A percentile compares a stretch with the other conserved stretches of the same genome.
Evolutionary conservation across 169 alveolate species (phyloP).

Genomic region (Eimeria praecox): DNA sequence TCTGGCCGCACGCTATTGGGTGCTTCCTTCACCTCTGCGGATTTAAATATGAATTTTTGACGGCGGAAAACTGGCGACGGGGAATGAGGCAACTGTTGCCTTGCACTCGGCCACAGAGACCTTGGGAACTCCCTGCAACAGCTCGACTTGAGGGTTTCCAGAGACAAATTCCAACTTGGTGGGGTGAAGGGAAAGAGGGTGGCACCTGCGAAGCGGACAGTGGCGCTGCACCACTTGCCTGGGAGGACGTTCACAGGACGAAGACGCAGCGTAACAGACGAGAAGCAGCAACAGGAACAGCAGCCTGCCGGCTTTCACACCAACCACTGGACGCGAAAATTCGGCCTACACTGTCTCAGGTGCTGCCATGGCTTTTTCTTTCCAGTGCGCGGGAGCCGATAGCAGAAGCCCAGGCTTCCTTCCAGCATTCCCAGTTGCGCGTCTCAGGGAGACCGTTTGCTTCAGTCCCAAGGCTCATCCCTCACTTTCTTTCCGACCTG

Average conservation of each 20-base stretch:
- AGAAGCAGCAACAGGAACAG: not conserved
- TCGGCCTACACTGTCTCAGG: not conserved
- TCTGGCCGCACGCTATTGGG: too few species aligned
- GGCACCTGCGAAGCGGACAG: not conserved
- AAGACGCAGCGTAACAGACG: not conserved
- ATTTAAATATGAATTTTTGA: not conserved
- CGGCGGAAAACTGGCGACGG: not conserved
- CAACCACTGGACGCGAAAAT: not conserved
- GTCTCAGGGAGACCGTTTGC: not conserved
- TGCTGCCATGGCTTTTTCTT: not conserved
- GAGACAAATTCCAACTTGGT: not conserved
- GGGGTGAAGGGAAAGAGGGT: not conserved
- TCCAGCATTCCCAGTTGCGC: not conserved
- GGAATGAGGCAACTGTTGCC: not conserved
- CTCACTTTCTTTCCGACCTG: conserved; percentile 5
- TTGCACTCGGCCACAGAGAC: not conserved
- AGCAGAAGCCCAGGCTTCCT: too few species aligned
- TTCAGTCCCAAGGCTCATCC: not conserved
- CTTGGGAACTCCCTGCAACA: not conserved
- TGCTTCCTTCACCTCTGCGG: not conserved
- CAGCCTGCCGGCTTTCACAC: too few species aligned
- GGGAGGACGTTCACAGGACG: not conserved
- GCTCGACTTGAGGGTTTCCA: not conserved
- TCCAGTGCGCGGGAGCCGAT: not conserved
- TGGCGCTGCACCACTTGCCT: not conserved